Evolutionary conservation across 2,329 filamentous ascomycete genomes (phyloP), one percentile per base, ranked within the genome.

Genomic region (Dactylellina leptospora): DNA sequence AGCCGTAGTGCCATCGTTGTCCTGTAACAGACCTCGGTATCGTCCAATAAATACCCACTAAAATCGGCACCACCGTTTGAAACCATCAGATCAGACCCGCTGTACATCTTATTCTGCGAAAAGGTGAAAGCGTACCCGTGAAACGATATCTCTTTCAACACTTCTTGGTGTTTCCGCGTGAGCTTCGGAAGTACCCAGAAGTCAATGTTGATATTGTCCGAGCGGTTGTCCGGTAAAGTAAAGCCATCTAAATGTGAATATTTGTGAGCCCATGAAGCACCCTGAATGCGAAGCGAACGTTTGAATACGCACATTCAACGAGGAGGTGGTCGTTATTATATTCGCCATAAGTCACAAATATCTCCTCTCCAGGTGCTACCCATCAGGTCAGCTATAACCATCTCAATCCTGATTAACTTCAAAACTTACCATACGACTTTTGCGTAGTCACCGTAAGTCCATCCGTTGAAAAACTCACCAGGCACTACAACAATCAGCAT

Each of bases 321-420:
- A 92, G 83, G 16, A 92, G 80, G 75, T 90, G 89, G 77, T 92
- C 90, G 74, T 91, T 90, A 25, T 84, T 84, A 77, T 92, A 90
- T 0, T 83, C 78, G 2, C 90, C 90, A 76, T 93, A 93, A 25
- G 84, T 86, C 23, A 90, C 86, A 70, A 84, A 85, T 0, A 93
- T 80, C 79, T 92, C 90, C 18, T 89, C 85, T 1, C 72, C 66
- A 1, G 59, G 38, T n/a, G 28, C 54, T 69, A 45, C 54, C 23
- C 47, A 6, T 56, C 9, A 10, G 16, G 16, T 38, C 33, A 38
- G 6, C 22, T 8, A 36, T 11, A 33, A 42, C 11, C 27, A 45
- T 44, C 4, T n/a, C n/a, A n/a, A n/a, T n/a, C n/a, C n/a, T n/a
- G 4, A 4, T 13, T 27, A 13, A 40, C 30, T 54, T 30, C 10